Percentiles rank a stretch among this genome's conserved stretches.
Evolutionary conservation across 2,329 filamentous ascomycete species (phyloP).

Genomic region (Beauveria rudraprayagi): DNA sequence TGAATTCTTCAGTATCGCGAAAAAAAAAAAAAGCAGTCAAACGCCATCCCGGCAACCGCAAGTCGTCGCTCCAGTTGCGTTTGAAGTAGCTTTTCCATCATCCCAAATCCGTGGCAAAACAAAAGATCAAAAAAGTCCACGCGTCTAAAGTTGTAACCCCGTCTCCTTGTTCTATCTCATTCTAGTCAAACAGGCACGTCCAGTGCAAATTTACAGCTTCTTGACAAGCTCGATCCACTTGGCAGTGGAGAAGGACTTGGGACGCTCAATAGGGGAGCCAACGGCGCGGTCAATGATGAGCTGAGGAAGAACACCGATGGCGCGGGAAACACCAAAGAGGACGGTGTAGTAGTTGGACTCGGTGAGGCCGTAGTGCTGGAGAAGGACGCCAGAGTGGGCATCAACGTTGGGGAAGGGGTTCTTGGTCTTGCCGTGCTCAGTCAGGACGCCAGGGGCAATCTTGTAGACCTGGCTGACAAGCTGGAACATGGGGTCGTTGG

Average conservation of each 20-base stretch:
- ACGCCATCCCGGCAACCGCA: constrained; percentile 8
- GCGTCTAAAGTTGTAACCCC: constrained; percentile 8
- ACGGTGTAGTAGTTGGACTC: constrained; percentile 99
- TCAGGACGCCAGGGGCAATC: constrained; percentile 95
- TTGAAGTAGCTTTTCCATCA: constrained; percentile 4
- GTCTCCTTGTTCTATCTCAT: not conserved
- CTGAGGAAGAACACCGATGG: constrained; percentile 96
- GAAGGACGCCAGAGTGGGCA: constrained; percentile 96
- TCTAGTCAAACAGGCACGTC: not conserved
- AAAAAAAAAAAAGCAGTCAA: constrained; percentile 8
- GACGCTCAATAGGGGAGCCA: constrained; percentile 93
- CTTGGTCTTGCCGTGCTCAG: constrained; percentile 99
- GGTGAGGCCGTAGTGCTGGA: constrained; percentile 98
- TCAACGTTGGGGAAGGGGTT: constrained; percentile 99
- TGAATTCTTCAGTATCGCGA: not conserved
- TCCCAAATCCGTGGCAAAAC: constrained; percentile 10
- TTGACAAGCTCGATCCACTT: constrained; percentile 92
- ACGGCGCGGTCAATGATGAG: constrained; percentile 98
- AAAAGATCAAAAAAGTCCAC: constrained; percentile 3
- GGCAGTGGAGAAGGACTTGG: constrained; percentile 97
- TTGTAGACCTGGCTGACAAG: constrained; percentile 99
- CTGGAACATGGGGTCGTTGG: constrained; percentile 99
- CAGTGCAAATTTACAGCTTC: constrained; percentile 62
- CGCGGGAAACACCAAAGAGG: constrained; percentile 96
- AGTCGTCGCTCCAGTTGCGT: constrained; percentile 4